These are phyloP conservation scores for Ustilago cynodontis DNA, from an alignment of 1,284 basidiomycete genomes.

Conservation along the genomic window DNA sequence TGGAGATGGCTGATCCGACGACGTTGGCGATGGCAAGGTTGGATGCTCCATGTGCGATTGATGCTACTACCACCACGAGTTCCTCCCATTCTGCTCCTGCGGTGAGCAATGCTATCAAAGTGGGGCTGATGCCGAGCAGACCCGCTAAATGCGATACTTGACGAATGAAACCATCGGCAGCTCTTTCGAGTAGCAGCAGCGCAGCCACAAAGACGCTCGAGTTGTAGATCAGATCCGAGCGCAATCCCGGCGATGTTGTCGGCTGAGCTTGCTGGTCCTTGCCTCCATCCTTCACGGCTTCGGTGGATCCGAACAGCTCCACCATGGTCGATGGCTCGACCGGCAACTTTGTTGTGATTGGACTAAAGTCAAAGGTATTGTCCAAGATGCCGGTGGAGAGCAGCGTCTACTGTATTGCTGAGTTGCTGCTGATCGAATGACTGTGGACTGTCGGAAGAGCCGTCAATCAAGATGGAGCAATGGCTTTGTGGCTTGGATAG, in stretches of 20 bases:
- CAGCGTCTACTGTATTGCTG: neutral
- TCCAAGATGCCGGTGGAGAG: neutral
- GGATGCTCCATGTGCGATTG: conserved; percentile 38
- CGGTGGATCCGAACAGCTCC: conserved; percentile 14
- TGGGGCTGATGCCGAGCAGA: conserved; percentile 36
- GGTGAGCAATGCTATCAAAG: conserved; percentile 47
- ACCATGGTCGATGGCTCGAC: conserved; percentile 9
- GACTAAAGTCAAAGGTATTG: neutral
- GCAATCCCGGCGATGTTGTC: neutral
- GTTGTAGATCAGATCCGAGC: conserved; percentile 27
- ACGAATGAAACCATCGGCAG: conserved; percentile 41
- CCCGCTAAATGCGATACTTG: conserved; percentile 39
- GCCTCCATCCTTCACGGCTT: neutral
- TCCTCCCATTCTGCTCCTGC: conserved; percentile 60
- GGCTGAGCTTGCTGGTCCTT: neutral
- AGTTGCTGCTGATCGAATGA: neutral
- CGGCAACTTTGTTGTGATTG: neutral
- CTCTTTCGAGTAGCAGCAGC: conserved; percentile 33
- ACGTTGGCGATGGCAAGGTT: conserved; percentile 59
- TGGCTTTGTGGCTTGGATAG: neutral
- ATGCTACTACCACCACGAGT: conserved; percentile 42
- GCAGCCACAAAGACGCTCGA: conserved; percentile 40
- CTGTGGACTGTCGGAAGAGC: conserved; percentile 2
- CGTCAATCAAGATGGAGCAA: neutral
- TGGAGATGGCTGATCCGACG: conserved; percentile 61